phyloP scores from a whole-genome alignment of 1,284 basidiomycete genomes.

The Cryptococcus amylolentus region DNA sequence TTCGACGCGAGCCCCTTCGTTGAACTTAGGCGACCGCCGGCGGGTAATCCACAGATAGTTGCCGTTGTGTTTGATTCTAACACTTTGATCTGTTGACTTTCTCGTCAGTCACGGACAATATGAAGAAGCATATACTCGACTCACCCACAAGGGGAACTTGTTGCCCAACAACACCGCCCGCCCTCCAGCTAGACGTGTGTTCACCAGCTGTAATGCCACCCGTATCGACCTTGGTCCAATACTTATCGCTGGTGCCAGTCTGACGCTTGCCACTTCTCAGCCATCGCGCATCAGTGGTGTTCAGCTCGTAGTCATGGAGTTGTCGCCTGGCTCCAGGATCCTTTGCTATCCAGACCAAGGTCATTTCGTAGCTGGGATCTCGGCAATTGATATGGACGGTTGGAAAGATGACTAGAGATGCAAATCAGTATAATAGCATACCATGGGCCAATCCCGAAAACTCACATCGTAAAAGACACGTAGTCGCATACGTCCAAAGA shows the following conservation, averaged over 20 bases:
- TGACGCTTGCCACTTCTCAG: constrained; percentile 4
- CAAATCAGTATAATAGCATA: no score
- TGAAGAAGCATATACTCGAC: constrained; percentile 2
- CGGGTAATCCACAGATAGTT: constrained; percentile 21
- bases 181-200: constrained; percentile 18
- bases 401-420: constrained; percentile 15
- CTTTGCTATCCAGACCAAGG: constrained; percentile 27
- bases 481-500: no score
- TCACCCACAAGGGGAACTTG: constrained; percentile 23
- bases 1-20: constrained; percentile 9
- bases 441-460: no score
- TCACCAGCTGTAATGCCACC: background rate
- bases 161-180: constrained; percentile 22
- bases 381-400: constrained; percentile 18
- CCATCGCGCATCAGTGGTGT: constrained; percentile 13
- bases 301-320: constrained; percentile 23
- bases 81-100: constrained; percentile 5
- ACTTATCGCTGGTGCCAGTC: background rate
- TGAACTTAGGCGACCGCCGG: background rate
- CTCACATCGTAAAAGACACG: no score
- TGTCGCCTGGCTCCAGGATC: constrained; percentile 21
- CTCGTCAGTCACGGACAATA: background rate
- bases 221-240: background rate
- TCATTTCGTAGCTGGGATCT: constrained; percentile 28
- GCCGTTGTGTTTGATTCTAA: constrained; percentile 14